These are phyloP conservation scores for Aspergillus sp. DNA, from an alignment of 2,329 filamentous ascomycete species.

Conservation along the genomic window DNA sequence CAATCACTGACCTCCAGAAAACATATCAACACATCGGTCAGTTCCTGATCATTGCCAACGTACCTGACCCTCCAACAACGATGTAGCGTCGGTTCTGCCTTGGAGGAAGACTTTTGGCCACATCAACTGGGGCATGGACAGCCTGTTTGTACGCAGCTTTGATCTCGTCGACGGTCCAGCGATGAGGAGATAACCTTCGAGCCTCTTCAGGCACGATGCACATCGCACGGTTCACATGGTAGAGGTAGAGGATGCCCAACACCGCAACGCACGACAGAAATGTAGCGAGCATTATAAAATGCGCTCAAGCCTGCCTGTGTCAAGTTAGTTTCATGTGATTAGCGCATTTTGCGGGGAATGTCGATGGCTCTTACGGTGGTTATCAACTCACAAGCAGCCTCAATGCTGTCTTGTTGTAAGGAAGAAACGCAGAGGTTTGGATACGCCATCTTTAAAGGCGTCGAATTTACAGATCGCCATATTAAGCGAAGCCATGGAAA, in stretches of 20 bases:
- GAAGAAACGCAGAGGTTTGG: background rate
- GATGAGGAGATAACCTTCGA: slow-evolving; percentile 30
- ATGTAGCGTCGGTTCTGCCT: slow-evolving; percentile 45
- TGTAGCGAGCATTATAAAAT: slow-evolving; percentile 20
- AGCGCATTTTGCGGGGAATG: background rate
- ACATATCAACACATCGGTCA: background rate
- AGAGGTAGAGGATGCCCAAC: slow-evolving; percentile 32
- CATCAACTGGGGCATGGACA: slow-evolving; percentile 35
- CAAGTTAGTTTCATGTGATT: background rate
- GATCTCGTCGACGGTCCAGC: slow-evolving; percentile 42
- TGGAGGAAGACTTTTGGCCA: slow-evolving; percentile 40
- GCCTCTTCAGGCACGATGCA: slow-evolving; percentile 32
- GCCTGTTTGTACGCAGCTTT: slow-evolving; percentile 36
- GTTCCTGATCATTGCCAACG: slow-evolving; percentile 11
- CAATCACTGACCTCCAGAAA: background rate
- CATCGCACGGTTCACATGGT: slow-evolving; percentile 37
- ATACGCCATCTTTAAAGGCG: background rate
- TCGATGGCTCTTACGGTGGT: background rate
- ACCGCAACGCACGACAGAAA: slow-evolving; percentile 15
- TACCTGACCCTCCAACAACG: slow-evolving; percentile 45
- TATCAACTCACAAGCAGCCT: background rate
- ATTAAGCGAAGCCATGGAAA: background rate
- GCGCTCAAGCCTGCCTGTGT: slow-evolving; percentile 14
- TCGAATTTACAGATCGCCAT: background rate
- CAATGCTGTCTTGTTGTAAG: background rate